A percentile compares a stretch with the other conserved stretches of the same genome.
phyloP scores from a whole-genome alignment of 2,329 filamentous ascomycete genomes.

The Neonectria coccinea region DNA sequence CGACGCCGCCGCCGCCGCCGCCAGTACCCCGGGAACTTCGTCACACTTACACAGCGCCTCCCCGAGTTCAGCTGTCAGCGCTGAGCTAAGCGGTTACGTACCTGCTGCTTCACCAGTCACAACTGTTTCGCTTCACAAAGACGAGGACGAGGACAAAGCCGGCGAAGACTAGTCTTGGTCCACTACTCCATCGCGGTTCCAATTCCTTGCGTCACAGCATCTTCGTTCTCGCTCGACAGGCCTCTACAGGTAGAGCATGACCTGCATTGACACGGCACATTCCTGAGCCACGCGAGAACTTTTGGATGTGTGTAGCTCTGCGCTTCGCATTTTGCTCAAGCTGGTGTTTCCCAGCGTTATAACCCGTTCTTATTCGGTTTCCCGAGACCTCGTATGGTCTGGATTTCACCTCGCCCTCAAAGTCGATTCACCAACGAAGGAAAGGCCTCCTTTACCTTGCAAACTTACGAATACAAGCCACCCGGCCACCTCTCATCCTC shows the following conservation, averaged over 20 bases:
- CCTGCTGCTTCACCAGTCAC: slow-evolving; percentile 34
- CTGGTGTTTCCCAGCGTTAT: slow-evolving; percentile 11
- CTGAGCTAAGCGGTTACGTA: slow-evolving; percentile 40
- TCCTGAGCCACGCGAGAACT: slow-evolving; percentile 16
- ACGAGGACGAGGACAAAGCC: slow-evolving; percentile 26
- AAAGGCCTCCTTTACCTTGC: neutral
- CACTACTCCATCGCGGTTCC: neutral
- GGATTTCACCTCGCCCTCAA: neutral
- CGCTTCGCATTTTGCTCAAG: slow-evolving; percentile 14
- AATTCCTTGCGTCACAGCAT: neutral
- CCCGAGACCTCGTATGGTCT: neutral
- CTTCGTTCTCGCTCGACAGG: neutral
- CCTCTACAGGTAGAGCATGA: neutral
- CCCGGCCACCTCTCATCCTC: neutral
- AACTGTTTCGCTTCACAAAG: slow-evolving; percentile 35
- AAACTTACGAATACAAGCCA: neutral
- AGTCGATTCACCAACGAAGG: neutral
- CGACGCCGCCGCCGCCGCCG: slow-evolving; percentile 25
- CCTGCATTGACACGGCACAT: slow-evolving; percentile 3
- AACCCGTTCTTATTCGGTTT: slow-evolving; percentile 5
- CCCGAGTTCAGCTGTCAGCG: slow-evolving; percentile 32
- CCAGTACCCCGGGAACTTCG: slow-evolving; percentile 31
- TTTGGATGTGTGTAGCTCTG: slow-evolving; percentile 14
- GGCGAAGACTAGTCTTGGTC: neutral
- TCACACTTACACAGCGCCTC: slow-evolving; percentile 46